These are phyloP conservation scores for Bonia amplexicaulis DNA, from an alignment of 176 grass and related monocot genomes.

Conservation along the genomic window DNA sequence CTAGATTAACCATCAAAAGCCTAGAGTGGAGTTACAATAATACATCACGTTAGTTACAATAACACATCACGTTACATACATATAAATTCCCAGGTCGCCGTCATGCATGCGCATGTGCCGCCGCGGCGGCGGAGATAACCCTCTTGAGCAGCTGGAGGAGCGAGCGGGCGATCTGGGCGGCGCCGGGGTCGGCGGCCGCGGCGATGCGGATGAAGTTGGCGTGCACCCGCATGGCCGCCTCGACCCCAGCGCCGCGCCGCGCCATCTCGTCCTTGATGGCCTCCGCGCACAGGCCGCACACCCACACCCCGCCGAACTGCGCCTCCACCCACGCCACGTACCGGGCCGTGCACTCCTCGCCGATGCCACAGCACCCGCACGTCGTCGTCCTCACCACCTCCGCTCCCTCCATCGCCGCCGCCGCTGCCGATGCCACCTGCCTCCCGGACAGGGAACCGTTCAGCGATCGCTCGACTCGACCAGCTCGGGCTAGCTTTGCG, in stretches of 20 bases:
- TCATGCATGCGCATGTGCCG: not conserved
- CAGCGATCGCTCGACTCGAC: not conserved
- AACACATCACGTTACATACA: not conserved
- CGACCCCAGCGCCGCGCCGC: slow-evolving; percentile 38
- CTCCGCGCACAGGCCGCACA: slow-evolving; percentile 64
- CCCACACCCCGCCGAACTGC: slow-evolving; percentile 58
- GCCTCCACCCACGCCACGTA: slow-evolving; percentile 41
- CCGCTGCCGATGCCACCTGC: not conserved
- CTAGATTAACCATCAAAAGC: not conserved
- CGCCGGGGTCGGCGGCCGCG: not conserved
- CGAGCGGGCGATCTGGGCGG: slow-evolving; percentile 32
- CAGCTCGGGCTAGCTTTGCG: not conserved
- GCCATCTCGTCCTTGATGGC: slow-evolving; percentile 57
- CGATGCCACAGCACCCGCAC: not conserved
- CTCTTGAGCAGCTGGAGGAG: slow-evolving; percentile 54
- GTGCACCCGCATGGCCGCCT: slow-evolving; percentile 37
- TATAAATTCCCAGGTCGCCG: not conserved
- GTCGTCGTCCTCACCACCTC: slow-evolving; percentile 43
- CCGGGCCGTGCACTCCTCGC: slow-evolving; percentile 37
- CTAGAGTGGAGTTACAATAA: not conserved
- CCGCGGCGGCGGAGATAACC: not conserved
- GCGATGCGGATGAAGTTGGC: slow-evolving; percentile 40
- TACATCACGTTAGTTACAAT: not conserved
- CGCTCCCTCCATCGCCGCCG: not conserved
- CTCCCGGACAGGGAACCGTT: not conserved